Percentiles rank a stretch among this genome's conserved stretches.
Evolutionary conservation across 305 asterid species (phyloP).

Genomic region (Rubia peregrina): DNA sequence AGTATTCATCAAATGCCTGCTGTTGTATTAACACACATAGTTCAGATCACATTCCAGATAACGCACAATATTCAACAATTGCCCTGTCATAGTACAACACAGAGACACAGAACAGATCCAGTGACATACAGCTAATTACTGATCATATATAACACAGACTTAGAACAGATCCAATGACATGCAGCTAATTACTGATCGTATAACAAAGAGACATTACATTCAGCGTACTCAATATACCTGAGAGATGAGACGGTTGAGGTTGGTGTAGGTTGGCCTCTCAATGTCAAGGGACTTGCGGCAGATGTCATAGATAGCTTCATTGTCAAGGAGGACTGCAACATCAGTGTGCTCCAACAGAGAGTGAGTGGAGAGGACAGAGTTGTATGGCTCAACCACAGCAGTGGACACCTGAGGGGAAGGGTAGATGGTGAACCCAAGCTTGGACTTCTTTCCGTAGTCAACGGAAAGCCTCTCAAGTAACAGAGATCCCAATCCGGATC

Average conservation of each 20-base stretch:
- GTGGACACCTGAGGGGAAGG: slow-evolving; percentile 94
- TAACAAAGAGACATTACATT: not conserved
- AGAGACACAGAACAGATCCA: not conserved
- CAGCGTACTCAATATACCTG: slow-evolving; percentile 36
- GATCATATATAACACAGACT: no score
- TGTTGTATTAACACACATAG: no score
- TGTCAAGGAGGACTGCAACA: slow-evolving; percentile 78
- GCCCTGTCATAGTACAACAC: no score
- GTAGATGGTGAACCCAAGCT: slow-evolving; percentile 78
- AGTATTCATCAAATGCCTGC: no score
- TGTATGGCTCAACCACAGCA: slow-evolving; percentile 90
- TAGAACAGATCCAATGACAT: no score
- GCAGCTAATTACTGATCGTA: no score
- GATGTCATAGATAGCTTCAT: slow-evolving; percentile 84
- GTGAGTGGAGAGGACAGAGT: slow-evolving; percentile 84
- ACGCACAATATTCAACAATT: no score
- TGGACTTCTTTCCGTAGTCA: slow-evolving; percentile 77
- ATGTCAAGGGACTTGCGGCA: slow-evolving; percentile 89
- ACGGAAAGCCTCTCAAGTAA: slow-evolving; percentile 88
- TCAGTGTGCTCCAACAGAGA: slow-evolving; percentile 91
- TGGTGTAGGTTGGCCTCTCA: slow-evolving; percentile 88
- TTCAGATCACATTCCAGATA: no score
- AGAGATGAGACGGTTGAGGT: slow-evolving; percentile 79
- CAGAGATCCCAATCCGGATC: slow-evolving; percentile 85
- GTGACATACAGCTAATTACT: not conserved